These are phyloP conservation scores for Nicotiana undulata DNA, from an alignment of 257 asterid species.

Conservation along the genomic window DNA sequence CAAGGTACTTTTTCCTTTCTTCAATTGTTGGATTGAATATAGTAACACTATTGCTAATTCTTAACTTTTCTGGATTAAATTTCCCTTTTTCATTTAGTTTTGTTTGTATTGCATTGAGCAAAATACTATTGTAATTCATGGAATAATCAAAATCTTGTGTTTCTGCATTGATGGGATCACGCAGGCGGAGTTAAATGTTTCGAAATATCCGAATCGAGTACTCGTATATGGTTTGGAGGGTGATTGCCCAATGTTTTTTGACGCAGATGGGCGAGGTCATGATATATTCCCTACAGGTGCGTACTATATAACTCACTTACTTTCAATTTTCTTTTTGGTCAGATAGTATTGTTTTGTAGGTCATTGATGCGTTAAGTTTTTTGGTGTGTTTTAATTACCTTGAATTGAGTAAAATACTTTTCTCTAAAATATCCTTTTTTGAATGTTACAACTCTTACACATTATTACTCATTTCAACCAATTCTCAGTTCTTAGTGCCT, in stretches of 20 bases:
- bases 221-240: conserved; percentile 88
- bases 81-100: background rate
- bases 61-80: background rate
- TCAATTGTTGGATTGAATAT: background rate
- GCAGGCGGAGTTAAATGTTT: conserved; percentile 67
- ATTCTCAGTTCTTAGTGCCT: background rate
- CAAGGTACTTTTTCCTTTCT: conserved; percentile 37
- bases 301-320: conserved; percentile 7
- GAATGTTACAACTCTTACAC: background rate
- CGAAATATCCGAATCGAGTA: conserved; percentile 80
- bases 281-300: conserved; percentile 85
- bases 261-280: conserved; percentile 83
- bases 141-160: too few species aligned
- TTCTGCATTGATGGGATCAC: conserved; percentile 3
- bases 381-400: background rate
- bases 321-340: background rate
- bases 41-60: background rate
- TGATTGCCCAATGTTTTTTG: conserved; percentile 76
- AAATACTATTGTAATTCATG: background rate
- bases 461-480: background rate
- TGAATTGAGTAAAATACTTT: too few species aligned
- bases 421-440: too few species aligned
- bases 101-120: background rate
- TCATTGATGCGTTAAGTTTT: background rate
- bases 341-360: too few species aligned